Conservation (phyloP, 257 asterid species). For the Jacaranda copaia region DNA sequence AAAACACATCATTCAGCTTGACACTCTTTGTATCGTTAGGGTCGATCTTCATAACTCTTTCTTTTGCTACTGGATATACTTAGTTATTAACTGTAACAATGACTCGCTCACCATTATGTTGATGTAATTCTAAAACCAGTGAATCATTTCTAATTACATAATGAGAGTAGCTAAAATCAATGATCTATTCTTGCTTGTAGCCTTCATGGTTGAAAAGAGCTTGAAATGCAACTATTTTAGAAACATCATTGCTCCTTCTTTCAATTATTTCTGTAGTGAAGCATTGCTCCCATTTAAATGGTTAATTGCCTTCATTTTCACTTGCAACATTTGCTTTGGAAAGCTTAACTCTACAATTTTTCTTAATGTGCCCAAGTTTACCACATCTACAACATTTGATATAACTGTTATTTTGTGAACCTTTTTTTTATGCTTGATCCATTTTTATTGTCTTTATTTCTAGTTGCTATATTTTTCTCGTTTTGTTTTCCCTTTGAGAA, state of each 20-base stretch:
- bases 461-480: neutral
- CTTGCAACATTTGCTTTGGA: conserved; percentile 14
- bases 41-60: neutral
- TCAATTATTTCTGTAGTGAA: neutral
- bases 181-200: neutral
- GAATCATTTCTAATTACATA: neutral
- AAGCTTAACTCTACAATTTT: conserved; percentile 27
- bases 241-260: neutral
- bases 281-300: neutral
- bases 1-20: too few relatives aligned
- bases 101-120: conserved; percentile 18
- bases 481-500: conserved; percentile 15
- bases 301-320: neutral
- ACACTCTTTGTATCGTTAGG: too few relatives aligned
- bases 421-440: too few relatives aligned
- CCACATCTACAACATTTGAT: conserved; percentile 3
- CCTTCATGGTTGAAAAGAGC: neutral
- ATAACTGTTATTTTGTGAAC: neutral
- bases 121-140: neutral
- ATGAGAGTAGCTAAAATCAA: conserved; percentile 4
- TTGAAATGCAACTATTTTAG: too few relatives aligned
- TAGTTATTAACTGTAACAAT: neutral
- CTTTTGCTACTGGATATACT: neutral
- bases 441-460: neutral
- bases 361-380: conserved; percentile 31